Evolutionary conservation across 1,284 basidiomycete species (phyloP).

Genomic region (Cutaneotrichosporon cutaneum): DNA sequence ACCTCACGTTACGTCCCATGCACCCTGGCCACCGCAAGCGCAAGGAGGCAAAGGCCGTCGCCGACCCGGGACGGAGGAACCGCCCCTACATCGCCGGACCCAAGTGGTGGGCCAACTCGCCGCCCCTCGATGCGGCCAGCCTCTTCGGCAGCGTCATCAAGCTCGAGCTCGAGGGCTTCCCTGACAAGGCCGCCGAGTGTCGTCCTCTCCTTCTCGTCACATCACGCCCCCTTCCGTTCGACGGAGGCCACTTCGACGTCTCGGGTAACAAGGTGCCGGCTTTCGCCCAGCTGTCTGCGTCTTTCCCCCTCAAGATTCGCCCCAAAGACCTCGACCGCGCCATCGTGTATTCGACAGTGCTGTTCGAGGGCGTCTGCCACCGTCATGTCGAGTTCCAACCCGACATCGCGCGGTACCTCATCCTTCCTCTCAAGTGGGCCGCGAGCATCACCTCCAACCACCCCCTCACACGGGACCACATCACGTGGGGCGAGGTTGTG

Average conservation of each 20-base stretch:
- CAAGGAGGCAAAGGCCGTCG: background rate
- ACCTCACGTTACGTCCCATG: slow-evolving; percentile 15
- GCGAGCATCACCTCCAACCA: background rate
- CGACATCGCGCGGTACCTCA: slow-evolving; percentile 25
- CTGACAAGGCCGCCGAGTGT: background rate
- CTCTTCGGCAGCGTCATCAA: background rate
- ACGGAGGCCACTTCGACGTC: background rate
- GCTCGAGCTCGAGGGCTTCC: background rate
- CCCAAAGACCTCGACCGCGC: slow-evolving; percentile 20
- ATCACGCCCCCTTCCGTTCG: background rate
- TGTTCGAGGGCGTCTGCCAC: background rate
- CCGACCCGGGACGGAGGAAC: background rate
- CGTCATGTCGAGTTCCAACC: slow-evolving; percentile 19
- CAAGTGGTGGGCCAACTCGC: background rate
- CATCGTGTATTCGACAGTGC: slow-evolving; percentile 1
- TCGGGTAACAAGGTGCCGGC: background rate
- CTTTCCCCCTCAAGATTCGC: background rate
- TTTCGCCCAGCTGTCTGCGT: background rate
- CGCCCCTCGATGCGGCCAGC: background rate
- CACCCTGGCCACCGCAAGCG: slow-evolving; percentile 2
- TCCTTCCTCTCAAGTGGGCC: slow-evolving; percentile 29
- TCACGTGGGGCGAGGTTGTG: slow-evolving; percentile 40
- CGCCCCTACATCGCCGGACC: background rate
- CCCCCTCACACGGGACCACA: slow-evolving; percentile 12
- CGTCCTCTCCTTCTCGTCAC: slow-evolving; percentile 8